phyloP scores from a whole-genome alignment of 1,139 yeast species.

The Yamadazyma songkhlaensis region DNA sequence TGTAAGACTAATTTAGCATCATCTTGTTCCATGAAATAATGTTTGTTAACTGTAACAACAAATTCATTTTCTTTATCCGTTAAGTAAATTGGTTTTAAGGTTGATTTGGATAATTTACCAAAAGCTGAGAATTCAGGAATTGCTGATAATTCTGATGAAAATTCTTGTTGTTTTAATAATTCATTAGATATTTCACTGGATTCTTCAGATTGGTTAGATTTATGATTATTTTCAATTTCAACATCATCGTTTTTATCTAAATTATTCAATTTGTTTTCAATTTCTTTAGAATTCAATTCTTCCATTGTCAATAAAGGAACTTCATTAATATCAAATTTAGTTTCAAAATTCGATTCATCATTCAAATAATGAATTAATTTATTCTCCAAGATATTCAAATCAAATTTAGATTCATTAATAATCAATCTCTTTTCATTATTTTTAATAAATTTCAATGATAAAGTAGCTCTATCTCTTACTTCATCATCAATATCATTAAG shows the following conservation, averaged over 20 bases:
- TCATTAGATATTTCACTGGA: constrained; percentile 31
- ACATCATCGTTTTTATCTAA: constrained; percentile 27
- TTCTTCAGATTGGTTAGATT: constrained; percentile 12
- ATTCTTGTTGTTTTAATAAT: constrained; percentile 56
- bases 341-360: constrained; percentile 54
- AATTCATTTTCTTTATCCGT: constrained; percentile 95
- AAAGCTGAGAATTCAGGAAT: constrained; percentile 69
- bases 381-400: constrained; percentile 73
- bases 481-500: constrained; percentile 91
- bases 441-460: constrained; percentile 69
- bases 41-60: constrained; percentile 82
- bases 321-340: constrained; percentile 67
- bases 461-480: constrained; percentile 96
- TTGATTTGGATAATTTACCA: constrained; percentile 76
- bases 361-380: constrained; percentile 71
- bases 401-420: constrained; percentile 67
- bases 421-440: constrained; percentile 53
- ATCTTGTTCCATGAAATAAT: constrained; percentile 52
- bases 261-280: constrained; percentile 54
- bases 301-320: constrained; percentile 65
- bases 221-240: constrained; percentile 13
- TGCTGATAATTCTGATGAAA: constrained; percentile 60
- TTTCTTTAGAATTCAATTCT: constrained; percentile 61
- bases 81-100: constrained; percentile 57
- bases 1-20: constrained; percentile 77